Base-by-base conservation (phyloP, 2,329 filamentous ascomycete species). In the Pyrenophora seminiperda region DNA sequence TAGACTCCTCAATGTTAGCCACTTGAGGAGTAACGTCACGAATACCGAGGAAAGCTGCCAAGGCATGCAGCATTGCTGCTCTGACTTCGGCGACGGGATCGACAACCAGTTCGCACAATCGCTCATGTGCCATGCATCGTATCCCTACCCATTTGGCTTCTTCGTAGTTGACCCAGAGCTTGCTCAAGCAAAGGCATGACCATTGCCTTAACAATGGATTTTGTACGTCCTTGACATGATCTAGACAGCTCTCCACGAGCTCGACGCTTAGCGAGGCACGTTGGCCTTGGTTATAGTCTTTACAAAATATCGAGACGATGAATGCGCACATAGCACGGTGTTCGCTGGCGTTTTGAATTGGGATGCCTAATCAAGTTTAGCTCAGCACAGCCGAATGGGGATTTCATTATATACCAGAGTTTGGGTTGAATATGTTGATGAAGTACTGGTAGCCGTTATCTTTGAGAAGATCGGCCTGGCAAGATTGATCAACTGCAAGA, bases 311-410 rank as follows among this genome's bases (percentile, higher is more conserved):
- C 19, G 93, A 89, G 33, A 97, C 84, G 54, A 99, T 96, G 70
- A 99, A 99, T 1, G 94, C 92, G 71, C 94, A 97, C 94, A 99
- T 99, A 34, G 94, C 94, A 67, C 95, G 91, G 77, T 99, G 94
- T 75, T 97, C 94, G 61, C 91, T 90, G 46, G 87, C 87, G 68
- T 97, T 95, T 27, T 88, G 86, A 17, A 96, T 88, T 0, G 91
- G 91, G 41, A 97, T 87, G 2, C 85, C 76, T 63, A 58, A 59
- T n/a, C 27, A 2, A 38, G 9, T 24, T 63, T 45, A 63, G 55
- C 42, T 13, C 18, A 41, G 11, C 15, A 41, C 9, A 32, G 10
- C 52, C 6, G 7, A 17, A 47, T 3, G 9, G 3, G 13, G 7
- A 17, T 31, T 19, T 48, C 32, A 4, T 42, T 19, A 54, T 41